These are phyloP conservation scores for Spatholobus suberectus DNA, from an alignment of 306 rosid genomes.

Conservation along the genomic window DNA sequence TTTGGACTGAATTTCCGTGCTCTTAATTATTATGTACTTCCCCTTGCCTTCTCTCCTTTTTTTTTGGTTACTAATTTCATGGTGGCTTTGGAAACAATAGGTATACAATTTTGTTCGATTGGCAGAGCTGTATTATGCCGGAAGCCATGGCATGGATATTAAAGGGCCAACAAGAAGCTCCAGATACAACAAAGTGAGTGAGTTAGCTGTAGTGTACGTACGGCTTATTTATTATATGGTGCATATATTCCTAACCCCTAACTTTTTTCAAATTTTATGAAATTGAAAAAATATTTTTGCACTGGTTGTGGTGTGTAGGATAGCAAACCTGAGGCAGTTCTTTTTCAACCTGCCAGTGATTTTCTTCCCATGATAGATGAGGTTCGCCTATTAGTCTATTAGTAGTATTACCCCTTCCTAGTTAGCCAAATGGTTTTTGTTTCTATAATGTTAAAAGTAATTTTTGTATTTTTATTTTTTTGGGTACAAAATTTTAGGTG, in stretches of 20 bases:
- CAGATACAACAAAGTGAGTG: constrained; percentile 71
- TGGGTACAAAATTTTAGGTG: constrained; percentile 49
- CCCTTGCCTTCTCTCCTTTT: not conserved
- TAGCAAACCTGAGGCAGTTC: constrained; percentile 57
- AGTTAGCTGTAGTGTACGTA: not conserved
- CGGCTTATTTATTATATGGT: constrained; percentile 15
- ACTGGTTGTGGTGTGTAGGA: constrained; percentile 48
- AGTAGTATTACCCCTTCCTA: not conserved
- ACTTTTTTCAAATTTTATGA: not conserved
- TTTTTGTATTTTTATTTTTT: not conserved
- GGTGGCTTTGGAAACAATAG: constrained; percentile 44
- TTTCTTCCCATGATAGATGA: constrained; percentile 85
- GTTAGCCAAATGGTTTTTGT: constrained; percentile 31
- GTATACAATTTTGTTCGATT: constrained; percentile 78
- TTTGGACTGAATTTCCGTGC: not conserved
- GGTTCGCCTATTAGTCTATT: constrained; percentile 38
- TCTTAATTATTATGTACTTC: not conserved
- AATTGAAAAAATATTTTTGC: not conserved
- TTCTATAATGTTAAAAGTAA: not conserved
- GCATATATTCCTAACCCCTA: not conserved
- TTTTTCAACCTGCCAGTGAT: constrained; percentile 83
- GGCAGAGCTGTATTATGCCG: constrained; percentile 89
- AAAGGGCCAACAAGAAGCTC: constrained; percentile 83
- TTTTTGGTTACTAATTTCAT: not conserved
- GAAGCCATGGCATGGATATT: constrained; percentile 97